Conservation (phyloP, 805 yeast species). For the Candida adriatica region DNA sequence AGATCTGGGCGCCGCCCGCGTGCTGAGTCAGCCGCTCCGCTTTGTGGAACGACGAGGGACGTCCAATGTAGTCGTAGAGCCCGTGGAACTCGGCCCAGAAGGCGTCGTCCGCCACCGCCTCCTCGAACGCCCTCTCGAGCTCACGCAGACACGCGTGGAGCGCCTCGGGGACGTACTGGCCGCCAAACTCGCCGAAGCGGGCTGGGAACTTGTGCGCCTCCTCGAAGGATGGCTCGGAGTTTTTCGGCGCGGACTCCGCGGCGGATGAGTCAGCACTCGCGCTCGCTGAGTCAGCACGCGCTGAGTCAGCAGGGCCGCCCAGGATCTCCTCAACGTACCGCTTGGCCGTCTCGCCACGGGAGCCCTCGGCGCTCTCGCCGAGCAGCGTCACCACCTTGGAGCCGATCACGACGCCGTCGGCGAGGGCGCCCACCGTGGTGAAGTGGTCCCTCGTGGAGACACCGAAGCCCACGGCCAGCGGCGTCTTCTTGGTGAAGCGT, state of each 20-base stretch:
- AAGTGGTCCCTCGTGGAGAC: conserved; percentile 92
- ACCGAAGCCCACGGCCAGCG: conserved; percentile 96
- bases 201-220: conserved; percentile 67
- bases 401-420: conserved; percentile 97
- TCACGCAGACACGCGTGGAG: conserved; percentile 86
- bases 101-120: conserved; percentile 78
- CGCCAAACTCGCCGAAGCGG: conserved; percentile 93
- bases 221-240: conserved; percentile 30
- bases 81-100: conserved; percentile 92
- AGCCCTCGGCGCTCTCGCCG: conserved; percentile 54
- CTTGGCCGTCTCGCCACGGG: conserved; percentile 56
- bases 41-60: conserved; percentile 88
- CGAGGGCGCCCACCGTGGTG: conserved; percentile 62
- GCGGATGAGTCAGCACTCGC: conserved; percentile 20
- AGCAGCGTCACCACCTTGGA: conserved; percentile 71
- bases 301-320: too few species aligned
- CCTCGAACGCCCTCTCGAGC: conserved; percentile 81
- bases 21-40: conserved; percentile 86
- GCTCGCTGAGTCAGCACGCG: conserved; percentile 28
- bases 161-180: conserved; percentile 98
- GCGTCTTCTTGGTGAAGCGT: conserved; percentile 64
- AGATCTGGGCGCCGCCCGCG: conserved; percentile 93
- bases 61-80: conserved; percentile 87
- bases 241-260: conserved; percentile 26
- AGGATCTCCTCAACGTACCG: conserved; percentile 64